Percentiles rank a stretch among this genome's conserved stretches.
Evolutionary conservation across 129 eudicot genomes (phyloP).

Genomic region (Lonicera japonica): DNA sequence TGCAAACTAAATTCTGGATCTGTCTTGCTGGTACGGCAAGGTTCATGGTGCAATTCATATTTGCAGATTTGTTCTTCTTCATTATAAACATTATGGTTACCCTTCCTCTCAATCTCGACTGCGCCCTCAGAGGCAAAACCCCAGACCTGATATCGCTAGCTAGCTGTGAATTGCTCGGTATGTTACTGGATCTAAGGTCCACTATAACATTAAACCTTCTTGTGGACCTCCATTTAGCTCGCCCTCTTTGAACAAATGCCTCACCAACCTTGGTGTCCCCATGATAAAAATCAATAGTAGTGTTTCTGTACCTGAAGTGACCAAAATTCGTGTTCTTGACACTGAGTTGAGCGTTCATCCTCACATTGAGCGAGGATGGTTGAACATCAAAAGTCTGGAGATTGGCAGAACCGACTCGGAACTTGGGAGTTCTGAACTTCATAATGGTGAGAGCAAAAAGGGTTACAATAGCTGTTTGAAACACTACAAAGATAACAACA

Average conservation of each 20-base stretch:
- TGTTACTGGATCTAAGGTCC: neutral
- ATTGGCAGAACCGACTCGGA: slow-evolving; percentile 16
- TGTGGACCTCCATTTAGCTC: neutral
- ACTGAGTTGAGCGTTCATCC: slow-evolving; percentile 6
- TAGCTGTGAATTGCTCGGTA: neutral
- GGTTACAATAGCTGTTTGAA: neutral
- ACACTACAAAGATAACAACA: slow-evolving; percentile 1
- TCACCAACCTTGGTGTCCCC: neutral
- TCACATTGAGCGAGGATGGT: neutral
- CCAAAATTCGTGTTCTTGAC: slow-evolving; percentile 11
- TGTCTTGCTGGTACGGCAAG: neutral
- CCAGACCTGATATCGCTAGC: neutral
- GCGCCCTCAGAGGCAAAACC: slow-evolving; percentile 8
- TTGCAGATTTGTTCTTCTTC: slow-evolving; percentile 7
- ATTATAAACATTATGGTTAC: slow-evolving; percentile 2
- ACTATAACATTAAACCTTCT: slow-evolving; percentile 2
- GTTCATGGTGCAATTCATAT: slow-evolving; percentile 5
- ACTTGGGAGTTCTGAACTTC: slow-evolving; percentile 17
- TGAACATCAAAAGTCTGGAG: neutral
- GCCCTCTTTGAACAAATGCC: neutral
- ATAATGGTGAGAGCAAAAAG: slow-evolving; percentile 3
- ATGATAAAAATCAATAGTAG: neutral
- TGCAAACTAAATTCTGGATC: neutral
- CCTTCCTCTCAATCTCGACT: slow-evolving; percentile 12
- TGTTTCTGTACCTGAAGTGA: neutral